Conservation (phyloP, 805 yeast species). For the Wilhelminamyces savonicus region DNA sequence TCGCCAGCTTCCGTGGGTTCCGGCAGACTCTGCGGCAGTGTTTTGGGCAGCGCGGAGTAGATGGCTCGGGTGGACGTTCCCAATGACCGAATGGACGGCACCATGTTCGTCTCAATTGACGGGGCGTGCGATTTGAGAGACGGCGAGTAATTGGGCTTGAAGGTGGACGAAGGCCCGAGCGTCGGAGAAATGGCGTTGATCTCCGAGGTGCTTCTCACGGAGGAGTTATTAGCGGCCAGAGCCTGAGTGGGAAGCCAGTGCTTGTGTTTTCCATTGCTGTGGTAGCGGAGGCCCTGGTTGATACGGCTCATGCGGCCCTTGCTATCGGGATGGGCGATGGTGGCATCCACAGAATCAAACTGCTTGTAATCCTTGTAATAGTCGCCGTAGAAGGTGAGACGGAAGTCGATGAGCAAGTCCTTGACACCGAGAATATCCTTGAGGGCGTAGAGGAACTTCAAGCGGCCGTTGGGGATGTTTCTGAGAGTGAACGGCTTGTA, state of each 20-base stretch:
- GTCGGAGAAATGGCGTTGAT: constrained; percentile 11
- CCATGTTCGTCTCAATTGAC: no score
- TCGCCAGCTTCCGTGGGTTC: constrained; percentile 1
- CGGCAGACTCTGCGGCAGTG: constrained; percentile 5
- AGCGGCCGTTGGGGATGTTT: constrained; percentile 60
- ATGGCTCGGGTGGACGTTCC: constrained; percentile 29
- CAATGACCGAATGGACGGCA: no score
- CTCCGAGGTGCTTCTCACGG: constrained; percentile 23
- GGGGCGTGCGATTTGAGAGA: constrained; percentile 23
- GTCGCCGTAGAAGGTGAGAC: constrained; percentile 61
- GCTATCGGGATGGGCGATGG: constrained; percentile 64
- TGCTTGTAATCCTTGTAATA: constrained; percentile 68
- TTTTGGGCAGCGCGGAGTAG: constrained; percentile 21
- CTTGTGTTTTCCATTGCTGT: constrained; percentile 68
- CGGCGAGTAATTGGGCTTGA: constrained; percentile 14
- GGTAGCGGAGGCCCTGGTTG: constrained; percentile 77
- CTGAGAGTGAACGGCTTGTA: constrained; percentile 62
- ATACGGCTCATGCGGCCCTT: constrained; percentile 61
- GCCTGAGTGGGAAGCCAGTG: constrained; percentile 58
- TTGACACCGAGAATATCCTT: constrained; percentile 69
- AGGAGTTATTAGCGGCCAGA: constrained; percentile 1
- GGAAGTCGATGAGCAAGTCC: constrained; percentile 79
- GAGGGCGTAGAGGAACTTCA: constrained; percentile 56
- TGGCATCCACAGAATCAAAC: constrained; percentile 75
- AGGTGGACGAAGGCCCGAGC: constrained; percentile 1